Evolutionary conservation across 164 flowering plant species (phyloP), one percentile per base, ranked within the genome.

Genomic region (Tinospora cordifolia): DNA sequence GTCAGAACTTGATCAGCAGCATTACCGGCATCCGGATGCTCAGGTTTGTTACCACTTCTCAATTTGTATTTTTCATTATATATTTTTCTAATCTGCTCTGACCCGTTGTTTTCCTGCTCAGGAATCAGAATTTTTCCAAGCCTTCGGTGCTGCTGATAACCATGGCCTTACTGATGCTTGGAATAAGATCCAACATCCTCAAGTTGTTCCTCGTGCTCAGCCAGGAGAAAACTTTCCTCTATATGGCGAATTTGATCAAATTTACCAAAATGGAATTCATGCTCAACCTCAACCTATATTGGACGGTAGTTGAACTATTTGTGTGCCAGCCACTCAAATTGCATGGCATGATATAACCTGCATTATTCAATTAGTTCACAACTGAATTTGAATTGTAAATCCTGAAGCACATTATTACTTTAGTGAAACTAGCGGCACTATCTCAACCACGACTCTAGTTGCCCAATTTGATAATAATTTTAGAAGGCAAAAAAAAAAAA

Each of bases 131-230:
- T 94, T 94, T 69, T 79, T 90, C 36, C 72, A 69, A 41, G 82
- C 82, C 62, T 87, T 87, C 76, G 88, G 72, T 44, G 67, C 88
- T 70, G 82, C 78, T 22, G 82, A 78, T 72, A 86, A 80, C 54
- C 80, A 78, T 68, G 83, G 80, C 63, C 66, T 92, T 73, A 73
- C 81, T 0, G 85, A 81, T 75, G 95, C 82, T 26, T 94, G 98
- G 98, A 77, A 92, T 72, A 97, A 92, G 67, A 74, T 88, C 41
- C 90, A 85, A 30, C 80, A 49, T 39, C 82, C 89, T 74, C 81
- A 66, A 57, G 47, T 71, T 64, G 80, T 62, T 75, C 76, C 81
- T 69, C 74, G 25, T 67, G 40, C 49, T 62, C 85, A 69, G 36
- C 78, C 76, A 17, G 74, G 80, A 62, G 73, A 69, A 62, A 66